Evolutionary conservation across 768 basidiomycete species (phyloP).

Genomic region (Hygrophorus russula): DNA sequence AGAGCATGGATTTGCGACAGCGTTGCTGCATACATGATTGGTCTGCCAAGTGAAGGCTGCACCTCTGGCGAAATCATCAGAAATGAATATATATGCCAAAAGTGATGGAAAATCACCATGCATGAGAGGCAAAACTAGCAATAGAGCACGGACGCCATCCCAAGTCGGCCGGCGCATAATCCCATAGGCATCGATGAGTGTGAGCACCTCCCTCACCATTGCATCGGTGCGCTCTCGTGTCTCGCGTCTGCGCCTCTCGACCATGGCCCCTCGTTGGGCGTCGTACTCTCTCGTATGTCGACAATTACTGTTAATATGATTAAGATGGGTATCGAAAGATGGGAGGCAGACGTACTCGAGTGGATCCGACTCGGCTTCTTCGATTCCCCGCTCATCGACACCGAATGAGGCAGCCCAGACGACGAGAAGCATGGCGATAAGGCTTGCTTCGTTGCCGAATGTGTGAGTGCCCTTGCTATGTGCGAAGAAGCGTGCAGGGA

Average conservation of each 20-base stretch:
- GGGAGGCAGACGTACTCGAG: slow-evolving; percentile 7
- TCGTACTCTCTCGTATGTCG: too few species aligned
- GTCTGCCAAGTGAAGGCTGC: slow-evolving; percentile 29
- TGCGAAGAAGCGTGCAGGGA: slow-evolving; percentile 58
- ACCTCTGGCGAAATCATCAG: slow-evolving; percentile 23
- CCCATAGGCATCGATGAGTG: slow-evolving; percentile 70
- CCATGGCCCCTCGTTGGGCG: background rate
- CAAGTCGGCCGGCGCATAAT: slow-evolving; percentile 73
- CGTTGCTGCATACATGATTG: slow-evolving; percentile 70
- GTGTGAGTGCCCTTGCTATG: slow-evolving; percentile 50
- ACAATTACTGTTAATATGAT: too few species aligned
- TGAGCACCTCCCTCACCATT: slow-evolving; percentile 69
- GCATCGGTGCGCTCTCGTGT: slow-evolving; percentile 47
- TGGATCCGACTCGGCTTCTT: slow-evolving; percentile 20
- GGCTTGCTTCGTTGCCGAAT: slow-evolving; percentile 61
- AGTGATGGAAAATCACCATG: slow-evolving; percentile 45
- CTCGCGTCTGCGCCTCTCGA: slow-evolving; percentile 18
- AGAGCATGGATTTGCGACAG: slow-evolving; percentile 74
- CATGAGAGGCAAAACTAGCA: slow-evolving; percentile 74
- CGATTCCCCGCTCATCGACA: slow-evolving; percentile 65
- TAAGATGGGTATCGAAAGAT: too few species aligned
- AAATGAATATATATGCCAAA: background rate
- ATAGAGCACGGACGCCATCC: slow-evolving; percentile 75
- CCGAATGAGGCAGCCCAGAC: slow-evolving; percentile 90
- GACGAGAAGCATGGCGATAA: slow-evolving; percentile 71